These are phyloP conservation scores for Fusarium napiforme DNA, from an alignment of 2,329 filamentous ascomycete genomes.

Conservation along the genomic window DNA sequence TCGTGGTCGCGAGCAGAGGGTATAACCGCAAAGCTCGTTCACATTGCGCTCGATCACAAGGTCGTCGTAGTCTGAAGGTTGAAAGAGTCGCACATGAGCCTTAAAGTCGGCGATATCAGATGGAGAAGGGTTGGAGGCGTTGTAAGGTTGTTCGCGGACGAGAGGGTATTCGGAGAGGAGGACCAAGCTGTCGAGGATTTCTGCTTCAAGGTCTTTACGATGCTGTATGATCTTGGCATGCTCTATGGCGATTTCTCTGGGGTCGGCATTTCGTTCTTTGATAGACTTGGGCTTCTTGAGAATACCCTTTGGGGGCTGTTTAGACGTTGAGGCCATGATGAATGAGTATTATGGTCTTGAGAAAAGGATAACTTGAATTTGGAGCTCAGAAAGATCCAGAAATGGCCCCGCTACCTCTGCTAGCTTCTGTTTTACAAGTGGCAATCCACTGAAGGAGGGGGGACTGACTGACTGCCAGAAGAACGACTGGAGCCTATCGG, in stretches of 20 bases:
- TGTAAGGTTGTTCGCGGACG: slow-evolving; percentile 46
- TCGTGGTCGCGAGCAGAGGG: slow-evolving; percentile 76
- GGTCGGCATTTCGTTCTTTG: slow-evolving; percentile 50
- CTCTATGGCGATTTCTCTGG: slow-evolving; percentile 75
- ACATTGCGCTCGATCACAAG: slow-evolving; percentile 90
- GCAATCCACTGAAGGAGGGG: slow-evolving; percentile 16
- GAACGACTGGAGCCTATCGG: neutral
- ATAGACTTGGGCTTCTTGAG: slow-evolving; percentile 64
- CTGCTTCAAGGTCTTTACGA: slow-evolving; percentile 79
- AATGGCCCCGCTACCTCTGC: neutral
- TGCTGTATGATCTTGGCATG: slow-evolving; percentile 86
- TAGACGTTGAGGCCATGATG: slow-evolving; percentile 44
- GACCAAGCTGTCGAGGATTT: slow-evolving; percentile 79
- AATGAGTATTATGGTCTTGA: neutral
- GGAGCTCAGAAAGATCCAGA: slow-evolving; percentile 4
- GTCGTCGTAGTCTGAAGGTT: slow-evolving; percentile 89
- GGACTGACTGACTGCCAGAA: neutral
- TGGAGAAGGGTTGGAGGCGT: slow-evolving; percentile 61
- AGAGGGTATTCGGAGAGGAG: slow-evolving; percentile 72
- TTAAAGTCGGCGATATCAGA: slow-evolving; percentile 75
- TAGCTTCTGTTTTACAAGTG: slow-evolving; percentile 2
- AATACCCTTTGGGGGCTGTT: slow-evolving; percentile 63
- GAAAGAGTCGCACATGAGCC: slow-evolving; percentile 75
- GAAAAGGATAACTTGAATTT: neutral
- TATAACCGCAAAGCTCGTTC: slow-evolving; percentile 83